Percentiles rank a stretch among this genome's conserved stretches.
Evolutionary conservation across 179 eudicot genomes (phyloP).

Genomic region (Actinidia polygama): DNA sequence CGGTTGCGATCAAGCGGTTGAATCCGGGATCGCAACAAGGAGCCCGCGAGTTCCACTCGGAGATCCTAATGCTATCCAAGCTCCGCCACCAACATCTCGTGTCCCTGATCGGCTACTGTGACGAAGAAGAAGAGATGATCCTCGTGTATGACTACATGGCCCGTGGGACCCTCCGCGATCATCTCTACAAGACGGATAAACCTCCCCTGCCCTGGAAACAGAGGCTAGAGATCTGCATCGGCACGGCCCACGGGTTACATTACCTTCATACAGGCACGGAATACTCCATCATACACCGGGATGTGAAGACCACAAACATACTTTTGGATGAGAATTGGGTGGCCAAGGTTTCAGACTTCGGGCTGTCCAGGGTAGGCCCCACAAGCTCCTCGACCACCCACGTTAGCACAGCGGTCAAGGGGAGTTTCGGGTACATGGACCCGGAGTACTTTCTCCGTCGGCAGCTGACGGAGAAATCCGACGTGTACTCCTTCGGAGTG

Average conservation of each 20-base stretch:
- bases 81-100: constrained; percentile 19
- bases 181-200: not conserved
- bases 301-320: not conserved
- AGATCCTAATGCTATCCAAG: constrained; percentile 17
- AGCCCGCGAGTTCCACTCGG: not conserved
- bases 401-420: constrained; percentile 20
- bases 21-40: not conserved
- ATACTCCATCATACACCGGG: not conserved
- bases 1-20: not conserved
- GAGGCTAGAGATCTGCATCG: constrained; percentile 13
- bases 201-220: not conserved
- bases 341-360: constrained; percentile 36
- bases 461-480: constrained; percentile 20
- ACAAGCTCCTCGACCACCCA: not conserved
- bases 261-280: constrained; percentile 13
- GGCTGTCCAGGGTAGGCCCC: constrained; percentile 17
- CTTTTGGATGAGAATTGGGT: constrained; percentile 30
- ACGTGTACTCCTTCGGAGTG: constrained; percentile 34
- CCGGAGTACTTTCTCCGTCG: constrained; percentile 19
- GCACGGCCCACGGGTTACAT: constrained; percentile 14
- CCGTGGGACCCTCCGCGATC: not conserved
- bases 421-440: constrained; percentile 31
- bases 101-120: constrained; percentile 17
- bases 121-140: constrained; percentile 20
- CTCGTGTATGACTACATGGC: constrained; percentile 21